Conservation (phyloP, 306 rosid genomes). For the Ziziphus jujuba region DNA sequence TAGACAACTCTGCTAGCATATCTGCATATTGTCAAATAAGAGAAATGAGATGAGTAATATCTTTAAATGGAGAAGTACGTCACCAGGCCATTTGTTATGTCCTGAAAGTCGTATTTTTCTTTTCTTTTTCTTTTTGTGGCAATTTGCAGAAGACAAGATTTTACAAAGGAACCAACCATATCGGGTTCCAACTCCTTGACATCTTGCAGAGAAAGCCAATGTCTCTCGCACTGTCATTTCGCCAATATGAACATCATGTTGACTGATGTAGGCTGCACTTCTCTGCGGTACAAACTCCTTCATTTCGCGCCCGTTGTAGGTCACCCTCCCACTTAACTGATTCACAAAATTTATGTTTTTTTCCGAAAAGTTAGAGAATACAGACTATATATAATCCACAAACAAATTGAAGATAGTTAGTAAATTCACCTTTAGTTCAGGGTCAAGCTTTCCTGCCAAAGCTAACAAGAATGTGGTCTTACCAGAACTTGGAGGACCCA, state of each 20-base stretch:
- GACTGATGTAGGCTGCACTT: constrained; percentile 52
- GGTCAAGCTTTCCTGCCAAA: constrained; percentile 52
- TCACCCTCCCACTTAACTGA: constrained; percentile 42
- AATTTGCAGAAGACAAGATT: too few species aligned
- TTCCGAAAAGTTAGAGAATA: not conserved
- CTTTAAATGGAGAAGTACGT: not conserved
- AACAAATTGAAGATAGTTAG: not conserved
- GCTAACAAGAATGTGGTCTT: constrained; percentile 51
- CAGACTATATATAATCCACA: not conserved
- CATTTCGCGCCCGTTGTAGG: constrained; percentile 47
- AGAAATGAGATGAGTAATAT: not conserved
- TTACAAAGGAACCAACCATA: constrained; percentile 28
- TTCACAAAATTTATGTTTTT: not conserved
- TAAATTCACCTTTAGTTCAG: constrained; percentile 21
- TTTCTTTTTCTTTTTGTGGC: too few species aligned
- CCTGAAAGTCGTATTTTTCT: not conserved
- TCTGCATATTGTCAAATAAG: constrained; percentile 26
- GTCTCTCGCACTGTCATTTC: constrained; percentile 61
- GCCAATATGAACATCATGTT: constrained; percentile 42
- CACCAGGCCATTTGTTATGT: too few species aligned
- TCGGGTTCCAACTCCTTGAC: constrained; percentile 55
- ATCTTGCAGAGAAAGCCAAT: constrained; percentile 49
- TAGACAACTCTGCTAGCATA: constrained; percentile 42
- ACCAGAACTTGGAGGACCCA: constrained; percentile 62
- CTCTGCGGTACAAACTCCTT: constrained; percentile 40